Conservation (phyloP, 2,329 filamentous ascomycete genomes). For the Pestalotiopsis sp. region DNA sequence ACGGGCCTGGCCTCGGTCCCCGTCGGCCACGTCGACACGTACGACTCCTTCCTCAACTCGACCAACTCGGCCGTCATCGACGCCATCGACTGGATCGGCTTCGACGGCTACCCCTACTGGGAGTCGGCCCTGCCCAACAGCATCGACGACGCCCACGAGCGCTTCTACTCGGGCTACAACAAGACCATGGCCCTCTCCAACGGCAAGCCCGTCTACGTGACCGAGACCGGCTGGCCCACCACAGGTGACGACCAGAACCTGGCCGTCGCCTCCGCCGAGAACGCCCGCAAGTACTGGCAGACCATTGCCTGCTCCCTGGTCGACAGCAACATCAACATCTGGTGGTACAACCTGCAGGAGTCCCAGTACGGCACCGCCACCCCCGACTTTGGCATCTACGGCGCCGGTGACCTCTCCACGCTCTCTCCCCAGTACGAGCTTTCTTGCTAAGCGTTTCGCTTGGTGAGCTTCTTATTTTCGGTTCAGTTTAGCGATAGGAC, state of each 20-base stretch:
- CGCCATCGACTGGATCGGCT: slow-evolving; percentile 54
- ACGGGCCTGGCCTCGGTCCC: slow-evolving; percentile 35
- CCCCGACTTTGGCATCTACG: slow-evolving; percentile 38
- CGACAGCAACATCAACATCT: slow-evolving; percentile 31
- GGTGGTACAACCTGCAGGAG: slow-evolving; percentile 39
- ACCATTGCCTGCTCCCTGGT: slow-evolving; percentile 32
- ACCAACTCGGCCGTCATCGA: slow-evolving; percentile 51
- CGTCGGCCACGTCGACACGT: slow-evolving; percentile 59
- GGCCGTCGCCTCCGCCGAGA: slow-evolving; percentile 48
- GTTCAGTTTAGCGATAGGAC: background rate
- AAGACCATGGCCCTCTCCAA: slow-evolving; percentile 40
- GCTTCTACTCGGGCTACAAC: slow-evolving; percentile 41
- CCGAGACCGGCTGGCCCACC: slow-evolving; percentile 61
- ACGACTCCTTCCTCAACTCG: slow-evolving; percentile 51
- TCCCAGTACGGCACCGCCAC: slow-evolving; percentile 32
- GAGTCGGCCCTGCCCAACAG: slow-evolving; percentile 41
- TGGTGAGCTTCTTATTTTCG: background rate
- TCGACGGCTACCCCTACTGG: slow-evolving; percentile 57
- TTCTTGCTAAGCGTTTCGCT: slow-evolving; percentile 21
- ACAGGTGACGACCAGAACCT: slow-evolving; percentile 43
- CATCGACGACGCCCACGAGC: slow-evolving; percentile 44
- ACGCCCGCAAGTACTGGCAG: slow-evolving; percentile 41
- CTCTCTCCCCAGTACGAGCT: slow-evolving; percentile 31
- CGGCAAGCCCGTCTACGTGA: slow-evolving; percentile 47
- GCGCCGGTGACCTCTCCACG: slow-evolving; percentile 31